A percentile compares a stretch with the other conserved stretches of the same genome.
These are phyloP conservation scores for Ophiostoma montium DNA, from an alignment of 2,329 filamentous ascomycete genomes.

Conservation along the genomic window DNA sequence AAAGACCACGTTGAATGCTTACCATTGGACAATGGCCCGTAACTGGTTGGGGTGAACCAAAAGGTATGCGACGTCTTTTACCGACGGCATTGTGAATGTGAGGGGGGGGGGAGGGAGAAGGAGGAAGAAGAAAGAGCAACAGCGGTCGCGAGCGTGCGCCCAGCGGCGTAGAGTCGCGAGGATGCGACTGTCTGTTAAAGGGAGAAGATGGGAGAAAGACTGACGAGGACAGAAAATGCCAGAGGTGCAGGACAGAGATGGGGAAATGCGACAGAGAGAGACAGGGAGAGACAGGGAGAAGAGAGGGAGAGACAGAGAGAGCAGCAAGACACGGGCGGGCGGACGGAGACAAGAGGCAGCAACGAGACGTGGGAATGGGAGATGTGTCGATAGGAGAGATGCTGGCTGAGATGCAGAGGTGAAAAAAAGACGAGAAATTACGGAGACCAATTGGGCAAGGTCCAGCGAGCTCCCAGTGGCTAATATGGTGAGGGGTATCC, in stretches of 20 bases:
- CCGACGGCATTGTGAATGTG: conserved; percentile 35
- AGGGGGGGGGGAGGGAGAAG: not conserved
- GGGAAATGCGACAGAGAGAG: not conserved
- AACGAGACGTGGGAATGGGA: too few relatives aligned
- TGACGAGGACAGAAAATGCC: not conserved
- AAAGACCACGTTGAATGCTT: conserved; percentile 16
- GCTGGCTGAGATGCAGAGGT: not conserved
- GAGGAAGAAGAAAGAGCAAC: not conserved
- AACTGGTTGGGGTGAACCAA: conserved; percentile 63
- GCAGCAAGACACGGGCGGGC: too few relatives aligned
- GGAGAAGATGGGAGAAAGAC: not conserved
- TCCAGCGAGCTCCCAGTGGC: not conserved
- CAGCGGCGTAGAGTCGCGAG: not conserved
- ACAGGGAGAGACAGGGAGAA: not conserved
- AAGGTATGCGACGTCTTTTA: conserved; percentile 50
- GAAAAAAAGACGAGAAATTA: not conserved
- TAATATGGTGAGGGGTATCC: too few relatives aligned
- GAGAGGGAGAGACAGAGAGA: not conserved
- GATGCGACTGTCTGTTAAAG: not conserved
- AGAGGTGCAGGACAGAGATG: not conserved
- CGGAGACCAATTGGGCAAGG: not conserved
- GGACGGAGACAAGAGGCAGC: too few relatives aligned
- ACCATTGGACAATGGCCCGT: conserved; percentile 83
- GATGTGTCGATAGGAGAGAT: too few relatives aligned
- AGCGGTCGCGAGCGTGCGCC: not conserved